These are phyloP conservation scores for Aspergillus fructus DNA, from an alignment of 2,329 filamentous ascomycete genomes.

Conservation along the genomic window DNA sequence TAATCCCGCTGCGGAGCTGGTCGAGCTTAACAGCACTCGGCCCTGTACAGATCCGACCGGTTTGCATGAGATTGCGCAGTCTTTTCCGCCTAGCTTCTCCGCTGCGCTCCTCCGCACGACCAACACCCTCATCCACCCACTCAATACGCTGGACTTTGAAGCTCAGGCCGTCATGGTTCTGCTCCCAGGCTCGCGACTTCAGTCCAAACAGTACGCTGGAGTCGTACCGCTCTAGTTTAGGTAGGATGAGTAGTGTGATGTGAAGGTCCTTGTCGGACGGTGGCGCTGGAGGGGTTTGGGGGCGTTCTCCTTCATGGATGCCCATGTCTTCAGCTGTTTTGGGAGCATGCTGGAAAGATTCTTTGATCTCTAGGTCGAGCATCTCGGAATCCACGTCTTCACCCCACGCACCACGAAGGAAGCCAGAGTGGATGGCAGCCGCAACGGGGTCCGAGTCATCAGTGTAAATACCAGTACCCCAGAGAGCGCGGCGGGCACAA, in stretches of 20 bases:
- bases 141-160: conserved; percentile 79
- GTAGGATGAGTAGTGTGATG: conserved; percentile 81
- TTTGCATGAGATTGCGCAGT: conserved; percentile 45
- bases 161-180: conserved; percentile 80
- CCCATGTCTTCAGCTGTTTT: conserved; percentile 38
- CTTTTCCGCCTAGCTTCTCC: conserved; percentile 50
- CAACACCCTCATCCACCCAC: conserved; percentile 74
- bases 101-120: conserved; percentile 47
- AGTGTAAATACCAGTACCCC: conserved; percentile 93
- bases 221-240: conserved; percentile 72
- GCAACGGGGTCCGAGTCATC: conserved; percentile 94
- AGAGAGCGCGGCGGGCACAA: conserved; percentile 74
- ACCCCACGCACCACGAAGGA: conserved; percentile 85
- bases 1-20: conserved; percentile 32
- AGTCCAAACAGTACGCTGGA: conserved; percentile 77
- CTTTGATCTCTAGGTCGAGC: conserved; percentile 57
- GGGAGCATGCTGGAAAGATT: conserved; percentile 45
- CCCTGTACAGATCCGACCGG: conserved; percentile 43
- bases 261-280: conserved; percentile 74
- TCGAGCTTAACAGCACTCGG: conserved; percentile 35
- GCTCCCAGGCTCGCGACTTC: conserved; percentile 75
- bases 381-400: conserved; percentile 71
- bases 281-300: conserved; percentile 47
- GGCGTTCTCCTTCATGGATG: conserved; percentile 25
- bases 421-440: conserved; percentile 89